Evolutionary conservation across 148 eudicot species (phyloP).

Genomic region (Chenopodium album): DNA sequence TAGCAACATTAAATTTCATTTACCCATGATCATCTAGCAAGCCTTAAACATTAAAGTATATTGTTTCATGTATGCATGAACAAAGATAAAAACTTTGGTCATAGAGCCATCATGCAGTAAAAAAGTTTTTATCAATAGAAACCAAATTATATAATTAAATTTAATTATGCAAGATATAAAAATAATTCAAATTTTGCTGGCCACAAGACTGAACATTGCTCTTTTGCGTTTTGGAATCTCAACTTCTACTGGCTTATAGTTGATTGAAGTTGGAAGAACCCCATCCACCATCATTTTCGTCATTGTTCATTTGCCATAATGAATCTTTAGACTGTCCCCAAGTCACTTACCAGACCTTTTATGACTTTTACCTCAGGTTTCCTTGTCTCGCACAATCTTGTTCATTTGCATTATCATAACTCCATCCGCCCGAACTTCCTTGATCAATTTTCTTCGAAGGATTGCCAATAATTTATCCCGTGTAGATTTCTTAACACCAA

Average conservation of each 20-base stretch:
- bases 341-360: slow-evolving; percentile 1
- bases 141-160: too few relatives aligned
- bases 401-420: slow-evolving; percentile 6
- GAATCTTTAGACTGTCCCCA: slow-evolving; percentile 28
- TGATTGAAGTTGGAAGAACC: slow-evolving; percentile 10
- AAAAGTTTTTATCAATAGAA: too few relatives aligned
- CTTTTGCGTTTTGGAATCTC: slow-evolving; percentile 25
- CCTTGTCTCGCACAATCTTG: neutral
- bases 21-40: neutral
- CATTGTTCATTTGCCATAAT: slow-evolving; percentile 21
- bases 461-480: slow-evolving; percentile 2
- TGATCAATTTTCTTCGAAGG: slow-evolving; percentile 1
- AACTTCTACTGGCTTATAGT: slow-evolving; percentile 10
- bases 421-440: slow-evolving; percentile 17
- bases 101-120: too few relatives aligned
- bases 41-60: neutral
- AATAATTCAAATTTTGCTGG: neutral
- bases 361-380: neutral
- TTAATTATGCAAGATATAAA: too few relatives aligned
- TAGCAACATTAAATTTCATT: too few relatives aligned
- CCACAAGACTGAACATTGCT: slow-evolving; percentile 27
- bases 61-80: neutral
- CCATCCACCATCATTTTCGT: slow-evolving; percentile 20
- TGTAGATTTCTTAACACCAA: neutral
- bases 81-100: neutral